Base-by-base conservation (phyloP, 768 basidiomycete genomes). In the Podaxis sp. region DNA sequence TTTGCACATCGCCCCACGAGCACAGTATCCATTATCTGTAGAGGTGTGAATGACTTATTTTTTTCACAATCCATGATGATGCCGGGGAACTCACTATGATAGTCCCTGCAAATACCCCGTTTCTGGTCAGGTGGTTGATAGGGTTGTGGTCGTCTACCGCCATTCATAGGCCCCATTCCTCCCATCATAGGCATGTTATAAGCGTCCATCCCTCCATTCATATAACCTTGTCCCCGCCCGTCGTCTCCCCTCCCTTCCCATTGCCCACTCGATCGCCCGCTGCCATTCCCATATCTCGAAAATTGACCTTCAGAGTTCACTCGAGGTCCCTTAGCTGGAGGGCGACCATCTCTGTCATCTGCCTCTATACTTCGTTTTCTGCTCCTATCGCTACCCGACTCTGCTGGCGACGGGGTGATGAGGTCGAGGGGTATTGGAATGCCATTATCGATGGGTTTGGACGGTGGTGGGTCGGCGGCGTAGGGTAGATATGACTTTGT, bases 21-120 rank as follows among this genome's bases (percentile, higher is more conserved):
- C 85, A 68, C 96, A 99, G 76, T 88, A 97, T 1, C 96, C 96
- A 63, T 88, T 88, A 71, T 96, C 96, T 98, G 67, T 7, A 55
- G 8, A 64, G 51, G 61, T 19, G 61, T 58, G 60, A 63, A 59
- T 46, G 15, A 46, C 6, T 33, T 33, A 2, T 33, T 33, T 33
- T 19, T 19, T 46, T 46, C 48, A 13, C 46, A 48, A 28, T 66
- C 48, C 58, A 36, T 39, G 46, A 59, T 19, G 28, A 42, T 39
- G 52, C 54, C 15, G 22, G 59, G 26, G 54, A 39, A 83, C 95
- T 71, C 71, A 96, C 96, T 93, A 74, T 96, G 87, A 73, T 96
- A 98, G 75, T 98, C 95, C 64, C 90, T 84, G 77, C 95, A 98
- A 65, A 90, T 84, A 12, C 91, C 91, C 66, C 87, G 83, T 65